These are phyloP conservation scores for Eucalyptus urophylla DNA, from an alignment of 345 rosid species.

Conservation along the genomic window DNA sequence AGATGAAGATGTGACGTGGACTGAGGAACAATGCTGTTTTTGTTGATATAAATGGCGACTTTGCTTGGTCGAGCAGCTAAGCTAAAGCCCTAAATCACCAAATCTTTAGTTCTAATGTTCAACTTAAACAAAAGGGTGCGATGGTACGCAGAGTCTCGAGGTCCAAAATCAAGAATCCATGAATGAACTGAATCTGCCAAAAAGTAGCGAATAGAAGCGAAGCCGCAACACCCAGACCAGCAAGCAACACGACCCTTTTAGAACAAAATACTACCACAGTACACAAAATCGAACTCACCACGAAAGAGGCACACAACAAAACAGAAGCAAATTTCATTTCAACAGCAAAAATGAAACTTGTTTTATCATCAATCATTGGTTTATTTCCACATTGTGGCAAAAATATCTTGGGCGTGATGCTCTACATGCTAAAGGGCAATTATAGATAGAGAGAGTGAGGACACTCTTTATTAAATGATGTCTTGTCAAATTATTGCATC, in stretches of 20 bases:
- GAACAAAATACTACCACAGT: not conserved
- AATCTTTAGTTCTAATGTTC: not conserved
- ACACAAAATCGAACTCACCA: not conserved
- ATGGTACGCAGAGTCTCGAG: conserved; percentile 51
- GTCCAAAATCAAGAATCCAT: conserved; percentile 53
- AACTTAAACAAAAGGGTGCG: conserved; percentile 51
- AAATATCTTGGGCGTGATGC: not conserved
- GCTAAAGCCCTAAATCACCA: not conserved
- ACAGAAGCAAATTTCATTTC: too few relatives aligned
- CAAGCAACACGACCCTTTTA: not conserved
- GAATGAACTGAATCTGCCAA: conserved; percentile 53
- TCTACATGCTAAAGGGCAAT: not conserved
- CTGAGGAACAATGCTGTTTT: not conserved
- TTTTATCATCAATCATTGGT: too few relatives aligned
- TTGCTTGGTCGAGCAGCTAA: not conserved
- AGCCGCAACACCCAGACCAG: not conserved
- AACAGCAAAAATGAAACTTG: too few relatives aligned
- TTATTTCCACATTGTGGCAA: too few relatives aligned
- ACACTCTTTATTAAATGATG: not conserved
- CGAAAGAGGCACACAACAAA: not conserved
- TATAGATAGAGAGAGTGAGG: not conserved
- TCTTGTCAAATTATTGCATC: not conserved
- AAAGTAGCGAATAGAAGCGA: conserved; percentile 48
- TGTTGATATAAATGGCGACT: not conserved
- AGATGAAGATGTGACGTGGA: not conserved